Conservation (phyloP, 140 eudicot genomes). For the Oenanthe javanica region DNA sequence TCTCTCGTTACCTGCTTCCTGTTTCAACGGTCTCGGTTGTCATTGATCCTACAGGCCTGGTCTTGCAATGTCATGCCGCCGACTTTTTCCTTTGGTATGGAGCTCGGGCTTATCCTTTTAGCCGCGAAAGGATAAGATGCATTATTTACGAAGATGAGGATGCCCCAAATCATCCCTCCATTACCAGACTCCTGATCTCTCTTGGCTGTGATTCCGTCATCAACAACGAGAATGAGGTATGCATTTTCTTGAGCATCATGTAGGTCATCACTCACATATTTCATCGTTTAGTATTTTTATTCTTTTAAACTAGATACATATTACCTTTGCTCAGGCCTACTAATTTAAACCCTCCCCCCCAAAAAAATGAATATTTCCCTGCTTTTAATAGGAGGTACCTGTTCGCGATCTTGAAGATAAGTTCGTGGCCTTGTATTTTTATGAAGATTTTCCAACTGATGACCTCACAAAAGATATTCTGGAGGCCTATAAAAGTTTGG, state of each 20-base stretch:
- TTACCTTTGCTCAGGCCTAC: too few species aligned
- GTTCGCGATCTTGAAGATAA: neutral
- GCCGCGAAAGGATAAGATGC: neutral
- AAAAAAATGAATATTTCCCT: too few species aligned
- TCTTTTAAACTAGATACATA: neutral
- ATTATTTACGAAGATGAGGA: neutral
- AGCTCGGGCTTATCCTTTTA: neutral
- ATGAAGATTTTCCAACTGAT: neutral
- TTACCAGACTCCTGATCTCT: neutral
- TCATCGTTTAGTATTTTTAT: neutral
- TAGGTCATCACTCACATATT: too few species aligned
- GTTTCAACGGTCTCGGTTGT: neutral
- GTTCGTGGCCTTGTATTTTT: neutral
- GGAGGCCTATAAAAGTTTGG: neutral
- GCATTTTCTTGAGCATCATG: too few species aligned
- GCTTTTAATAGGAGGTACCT: neutral
- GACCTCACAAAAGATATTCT: neutral
- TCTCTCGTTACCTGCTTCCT: neutral
- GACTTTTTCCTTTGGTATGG: neutral
- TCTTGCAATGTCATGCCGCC: neutral
- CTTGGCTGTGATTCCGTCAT: neutral
- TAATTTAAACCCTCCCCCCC: too few species aligned
- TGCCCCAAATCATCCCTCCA: neutral
- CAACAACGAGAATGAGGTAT: neutral
- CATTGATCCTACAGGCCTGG: constrained; percentile 3